A percentile compares a stretch with the other conserved stretches of the same genome.
phyloP scores from a whole-genome alignment of 257 asterid species.

The Cinchona pubescens region DNA sequence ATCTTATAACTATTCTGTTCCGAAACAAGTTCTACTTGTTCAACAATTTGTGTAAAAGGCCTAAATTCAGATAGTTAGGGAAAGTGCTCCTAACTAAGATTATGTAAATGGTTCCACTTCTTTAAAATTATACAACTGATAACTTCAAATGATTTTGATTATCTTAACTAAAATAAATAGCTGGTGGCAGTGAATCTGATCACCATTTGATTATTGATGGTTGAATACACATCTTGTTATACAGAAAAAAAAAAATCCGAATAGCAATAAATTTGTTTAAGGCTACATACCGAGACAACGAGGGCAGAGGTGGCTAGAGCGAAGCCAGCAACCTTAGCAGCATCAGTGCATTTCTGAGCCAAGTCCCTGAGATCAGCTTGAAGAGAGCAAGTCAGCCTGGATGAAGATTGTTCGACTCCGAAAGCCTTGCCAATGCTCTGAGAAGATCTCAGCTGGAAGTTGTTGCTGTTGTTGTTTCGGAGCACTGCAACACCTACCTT shows the following conservation, averaged over 20 bases:
- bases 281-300: slow-evolving; percentile 57
- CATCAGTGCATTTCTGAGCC: slow-evolving; percentile 75
- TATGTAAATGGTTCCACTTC: too few relatives aligned
- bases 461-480: too few relatives aligned
- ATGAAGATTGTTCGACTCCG: slow-evolving; percentile 51
- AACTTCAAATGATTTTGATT: too few relatives aligned
- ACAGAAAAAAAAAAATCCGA: background rate
- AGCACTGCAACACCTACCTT: slow-evolving; percentile 60
- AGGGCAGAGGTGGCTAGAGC: slow-evolving; percentile 99
- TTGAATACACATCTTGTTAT: too few relatives aligned
- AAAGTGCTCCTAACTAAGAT: too few relatives aligned
- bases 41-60: background rate
- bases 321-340: slow-evolving; percentile 91
- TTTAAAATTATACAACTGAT: too few relatives aligned
- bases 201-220: too few relatives aligned
- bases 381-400: slow-evolving; percentile 71
- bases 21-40: background rate
- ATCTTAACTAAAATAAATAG: too few relatives aligned
- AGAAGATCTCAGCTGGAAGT: slow-evolving; percentile 54
- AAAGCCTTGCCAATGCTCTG: slow-evolving; percentile 54
- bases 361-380: slow-evolving; percentile 74
- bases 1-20: background rate
- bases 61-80: background rate
- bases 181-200: too few relatives aligned
- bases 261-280: background rate